phyloP scores from a whole-genome alignment of 331 rosid species.

The Cydonia oblonga region DNA sequence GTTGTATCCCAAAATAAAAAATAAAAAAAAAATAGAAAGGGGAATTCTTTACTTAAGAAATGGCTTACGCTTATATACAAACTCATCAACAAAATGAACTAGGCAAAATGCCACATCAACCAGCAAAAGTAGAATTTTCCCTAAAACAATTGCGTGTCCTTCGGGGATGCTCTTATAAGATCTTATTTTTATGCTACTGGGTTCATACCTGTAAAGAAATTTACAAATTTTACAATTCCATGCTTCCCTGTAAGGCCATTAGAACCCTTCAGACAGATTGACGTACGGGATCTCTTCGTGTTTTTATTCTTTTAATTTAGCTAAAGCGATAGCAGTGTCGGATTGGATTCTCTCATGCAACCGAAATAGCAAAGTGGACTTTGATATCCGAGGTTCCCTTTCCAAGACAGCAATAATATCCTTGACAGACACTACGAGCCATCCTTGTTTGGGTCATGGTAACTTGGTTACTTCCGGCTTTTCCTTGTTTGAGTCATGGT shows the following conservation, averaged over 20 bases:
- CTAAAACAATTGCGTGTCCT: too few species aligned
- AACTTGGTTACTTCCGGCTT: conserved; percentile 46
- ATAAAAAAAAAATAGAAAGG: too few species aligned
- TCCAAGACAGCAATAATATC: conserved; percentile 70
- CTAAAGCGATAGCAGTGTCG: conserved; percentile 26
- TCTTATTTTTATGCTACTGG: neutral
- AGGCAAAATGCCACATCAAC: too few species aligned
- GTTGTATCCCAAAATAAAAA: too few species aligned
- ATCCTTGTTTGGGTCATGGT: conserved; percentile 27
- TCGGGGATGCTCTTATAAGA: too few species aligned
- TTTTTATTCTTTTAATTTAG: neutral
- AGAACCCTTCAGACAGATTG: neutral
- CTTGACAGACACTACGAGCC: conserved; percentile 52
- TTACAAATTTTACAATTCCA: too few species aligned
- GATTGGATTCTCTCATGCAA: conserved; percentile 45
- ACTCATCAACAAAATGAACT: too few species aligned
- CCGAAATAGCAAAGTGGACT: conserved; percentile 47
- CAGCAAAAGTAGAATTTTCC: too few species aligned
- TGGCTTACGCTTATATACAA: too few species aligned
- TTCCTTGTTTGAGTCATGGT: conserved; percentile 25
- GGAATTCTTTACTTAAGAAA: too few species aligned
- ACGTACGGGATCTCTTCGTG: neutral
- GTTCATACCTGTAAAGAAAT: neutral
- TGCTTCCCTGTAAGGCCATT: neutral
- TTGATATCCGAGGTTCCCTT: conserved; percentile 84